Percentiles rank a stretch among this genome's conserved stretches.
phyloP scores from a whole-genome alignment of 495 filamentous ascomycete species.

The Neurospora sp. region DNA sequence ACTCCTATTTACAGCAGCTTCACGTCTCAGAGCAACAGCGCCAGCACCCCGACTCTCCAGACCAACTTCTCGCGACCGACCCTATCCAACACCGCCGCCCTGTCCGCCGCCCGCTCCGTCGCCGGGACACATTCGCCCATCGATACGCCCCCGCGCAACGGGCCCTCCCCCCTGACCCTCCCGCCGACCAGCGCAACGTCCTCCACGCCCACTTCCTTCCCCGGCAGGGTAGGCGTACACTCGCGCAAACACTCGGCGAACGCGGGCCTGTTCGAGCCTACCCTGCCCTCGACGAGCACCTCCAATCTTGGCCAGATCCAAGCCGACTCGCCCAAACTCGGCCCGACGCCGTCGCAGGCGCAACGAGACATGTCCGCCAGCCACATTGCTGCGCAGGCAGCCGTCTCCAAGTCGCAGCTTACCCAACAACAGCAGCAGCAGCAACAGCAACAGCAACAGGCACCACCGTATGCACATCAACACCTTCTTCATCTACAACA shows the following conservation, averaged over 20 bases:
- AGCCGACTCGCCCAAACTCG: slow-evolving; percentile 20
- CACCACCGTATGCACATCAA: slow-evolving; percentile 28
- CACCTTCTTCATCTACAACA: slow-evolving; percentile 34
- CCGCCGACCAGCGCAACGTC: slow-evolving; percentile 22
- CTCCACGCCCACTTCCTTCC: slow-evolving; percentile 13
- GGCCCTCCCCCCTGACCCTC: slow-evolving; percentile 31
- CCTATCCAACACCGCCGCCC: slow-evolving; percentile 24
- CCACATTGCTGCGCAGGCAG: slow-evolving; percentile 83
- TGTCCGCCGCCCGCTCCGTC: slow-evolving; percentile 26
- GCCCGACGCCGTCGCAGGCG: slow-evolving; percentile 32
- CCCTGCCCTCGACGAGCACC: slow-evolving; percentile 56
- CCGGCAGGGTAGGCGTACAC: slow-evolving; percentile 24
- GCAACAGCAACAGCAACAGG: slow-evolving; percentile 21
- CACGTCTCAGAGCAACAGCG: slow-evolving; percentile 12
- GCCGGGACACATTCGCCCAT: slow-evolving; percentile 20
- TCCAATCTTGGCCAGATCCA: slow-evolving; percentile 44
- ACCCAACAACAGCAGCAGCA: slow-evolving; percentile 47
- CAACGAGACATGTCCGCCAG: slow-evolving; percentile 50
- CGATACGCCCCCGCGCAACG: slow-evolving; percentile 24
- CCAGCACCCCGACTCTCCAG: slow-evolving; percentile 29
- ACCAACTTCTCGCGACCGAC: slow-evolving; percentile 46
- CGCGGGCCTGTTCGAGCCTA: slow-evolving; percentile 84
- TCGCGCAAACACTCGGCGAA: slow-evolving; percentile 54
- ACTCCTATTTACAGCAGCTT: slow-evolving; percentile 28
- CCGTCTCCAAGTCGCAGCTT: slow-evolving; percentile 45